Evolutionary conservation across 1,284 basidiomycete genomes (phyloP), one percentile per base, ranked within the genome.

Genomic region (Waitea zeae): DNA sequence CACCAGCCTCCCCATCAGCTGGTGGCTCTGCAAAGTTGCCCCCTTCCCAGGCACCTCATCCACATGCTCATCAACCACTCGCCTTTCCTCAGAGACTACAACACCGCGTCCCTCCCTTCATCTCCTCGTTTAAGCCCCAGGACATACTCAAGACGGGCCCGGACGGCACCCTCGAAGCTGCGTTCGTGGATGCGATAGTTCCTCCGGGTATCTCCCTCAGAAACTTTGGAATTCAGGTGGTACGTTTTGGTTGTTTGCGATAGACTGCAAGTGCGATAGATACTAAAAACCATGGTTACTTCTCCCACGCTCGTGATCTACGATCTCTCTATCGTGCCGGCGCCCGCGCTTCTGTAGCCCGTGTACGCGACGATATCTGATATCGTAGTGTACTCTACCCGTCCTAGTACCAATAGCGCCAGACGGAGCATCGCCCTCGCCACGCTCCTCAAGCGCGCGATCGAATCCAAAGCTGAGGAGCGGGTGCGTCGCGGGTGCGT

Each of bases 341-440:
- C 19, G 44, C 31, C 28, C 27, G 27, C 20, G 33, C 28, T 38
- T 31, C 22, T 27, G 15, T 37, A 61, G 60, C 67, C 68, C 46
- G 87, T 92, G 45, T 90, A 89, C 49, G 77, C 86, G 0, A 82
- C 83, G 2, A 64, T 95, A 27, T 88, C 83, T 33, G 89, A 95
- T 50, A 71, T 95, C 41, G 73, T 92, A 40, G 59, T 93, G 32
- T 93, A 92, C 54, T 81, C 79, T 3, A 71, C 76, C n/a, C 65
- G 63, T 47, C 50, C 68, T 24, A 58, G 63, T 30, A 48, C 68
- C 11, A 44, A 64, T 12, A 62, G 69, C 12, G 71, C 80, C 3
- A 47, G n/a, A n/a, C n/a, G n/a, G n/a, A n/a, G n/a, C n/a, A n/a
- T 62, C 27, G 53, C 58, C 4, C 59, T 76, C 28, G 77, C 75